These are phyloP conservation scores for Termitomyces sp. DNA, from an alignment of 768 basidiomycete genomes.

Conservation along the genomic window DNA sequence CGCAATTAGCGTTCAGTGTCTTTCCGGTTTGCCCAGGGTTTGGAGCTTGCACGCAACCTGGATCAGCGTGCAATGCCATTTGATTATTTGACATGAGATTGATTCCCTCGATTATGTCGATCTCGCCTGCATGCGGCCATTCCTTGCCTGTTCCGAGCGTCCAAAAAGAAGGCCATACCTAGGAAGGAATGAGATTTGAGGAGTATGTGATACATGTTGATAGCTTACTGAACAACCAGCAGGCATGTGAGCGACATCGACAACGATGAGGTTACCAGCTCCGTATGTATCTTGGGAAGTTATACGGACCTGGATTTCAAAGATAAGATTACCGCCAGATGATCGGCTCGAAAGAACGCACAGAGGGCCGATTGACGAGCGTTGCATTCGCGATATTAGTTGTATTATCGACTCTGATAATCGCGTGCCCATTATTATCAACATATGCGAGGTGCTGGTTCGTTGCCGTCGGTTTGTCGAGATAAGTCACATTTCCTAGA, in stretches of 20 bases:
- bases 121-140: conserved; percentile 43
- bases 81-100: conserved; percentile 50
- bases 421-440: conserved; percentile 57
- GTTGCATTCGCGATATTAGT: conserved; percentile 42
- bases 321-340: neutral
- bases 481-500: conserved; percentile 41
- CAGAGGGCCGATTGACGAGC: conserved; percentile 53
- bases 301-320: conserved; percentile 32
- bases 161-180: conserved; percentile 49
- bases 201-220: neutral
- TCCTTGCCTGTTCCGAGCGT: conserved; percentile 29
- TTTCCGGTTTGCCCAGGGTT: conserved; percentile 27
- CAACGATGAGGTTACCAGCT: conserved; percentile 37
- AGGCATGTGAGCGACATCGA: conserved; percentile 44
- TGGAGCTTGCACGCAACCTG: conserved; percentile 31
- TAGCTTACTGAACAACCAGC: conserved; percentile 51
- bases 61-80: conserved; percentile 49
- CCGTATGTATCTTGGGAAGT: conserved; percentile 37
- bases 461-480: conserved; percentile 35
- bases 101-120: conserved; percentile 58
- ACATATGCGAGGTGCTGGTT: conserved; percentile 46
- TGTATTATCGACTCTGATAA: conserved; percentile 72
- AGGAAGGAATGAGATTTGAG: neutral
- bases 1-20: conserved; percentile 27
- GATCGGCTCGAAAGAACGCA: conserved; percentile 22